Conservation (phyloP, 208 protist species). For the Leptomonas pyrrhocoris region DNA sequence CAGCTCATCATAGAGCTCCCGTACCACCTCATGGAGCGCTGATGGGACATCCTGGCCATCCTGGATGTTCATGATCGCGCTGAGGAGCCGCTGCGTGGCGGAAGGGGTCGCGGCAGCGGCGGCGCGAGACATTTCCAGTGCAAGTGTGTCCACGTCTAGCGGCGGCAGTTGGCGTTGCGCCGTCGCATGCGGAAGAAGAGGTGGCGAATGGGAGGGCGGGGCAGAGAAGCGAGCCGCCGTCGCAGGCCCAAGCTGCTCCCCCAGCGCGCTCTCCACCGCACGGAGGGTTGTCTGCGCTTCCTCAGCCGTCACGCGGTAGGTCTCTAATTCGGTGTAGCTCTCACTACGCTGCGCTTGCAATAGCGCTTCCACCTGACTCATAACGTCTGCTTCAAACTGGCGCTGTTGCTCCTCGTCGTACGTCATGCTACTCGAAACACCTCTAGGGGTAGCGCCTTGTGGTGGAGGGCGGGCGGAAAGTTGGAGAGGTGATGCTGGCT, state of each 20-base stretch:
- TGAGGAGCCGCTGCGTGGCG: constrained; percentile 19
- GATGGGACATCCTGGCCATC: constrained; percentile 24
- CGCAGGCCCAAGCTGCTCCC: constrained; percentile 7
- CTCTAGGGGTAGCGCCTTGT: not conserved
- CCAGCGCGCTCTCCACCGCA: constrained; percentile 15
- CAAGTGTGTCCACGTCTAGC: constrained; percentile 8
- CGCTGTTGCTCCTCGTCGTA: constrained; percentile 28
- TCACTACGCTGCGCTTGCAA: constrained; percentile 33
- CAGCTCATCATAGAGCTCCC: constrained; percentile 18
- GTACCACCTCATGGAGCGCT: constrained; percentile 11
- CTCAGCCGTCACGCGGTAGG: constrained; percentile 20
- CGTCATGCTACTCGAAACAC: not conserved
- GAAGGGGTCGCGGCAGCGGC: constrained; percentile 2
- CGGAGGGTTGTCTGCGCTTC: constrained; percentile 30
- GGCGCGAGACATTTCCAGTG: constrained; percentile 14
- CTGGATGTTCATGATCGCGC: constrained; percentile 29
- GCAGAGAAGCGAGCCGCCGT: not conserved
- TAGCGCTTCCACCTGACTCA: constrained; percentile 29
- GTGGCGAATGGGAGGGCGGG: not conserved
- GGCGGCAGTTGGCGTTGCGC: not conserved
- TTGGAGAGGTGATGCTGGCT: too few species aligned
- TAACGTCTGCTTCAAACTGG: constrained; percentile 26
- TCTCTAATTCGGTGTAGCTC: constrained; percentile 24
- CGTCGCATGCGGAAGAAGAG: not conserved
- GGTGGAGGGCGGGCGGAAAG: too few species aligned